Evolutionary conservation across 441 rosid genomes (phyloP).

Genomic region (Raphanus hybrid): DNA sequence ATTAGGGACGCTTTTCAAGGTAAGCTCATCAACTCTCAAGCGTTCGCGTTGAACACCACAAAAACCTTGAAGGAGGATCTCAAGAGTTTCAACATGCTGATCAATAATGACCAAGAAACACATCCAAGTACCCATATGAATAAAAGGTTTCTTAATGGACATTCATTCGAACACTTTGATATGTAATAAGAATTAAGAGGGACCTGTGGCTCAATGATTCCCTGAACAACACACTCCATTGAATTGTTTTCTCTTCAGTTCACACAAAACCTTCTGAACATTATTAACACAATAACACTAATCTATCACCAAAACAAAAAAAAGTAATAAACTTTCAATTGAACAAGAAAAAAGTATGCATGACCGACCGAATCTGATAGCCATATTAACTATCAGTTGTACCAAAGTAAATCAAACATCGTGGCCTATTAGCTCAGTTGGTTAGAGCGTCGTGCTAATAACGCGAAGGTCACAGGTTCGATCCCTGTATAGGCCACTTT

Average conservation of each 20-base stretch:
- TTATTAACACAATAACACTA: no score
- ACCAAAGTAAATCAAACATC: no score
- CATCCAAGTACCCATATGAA: background rate
- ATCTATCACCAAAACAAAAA: no score
- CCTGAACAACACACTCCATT: slow-evolving; percentile 82
- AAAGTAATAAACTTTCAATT: no score
- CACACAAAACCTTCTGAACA: no score
- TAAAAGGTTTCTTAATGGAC: no score
- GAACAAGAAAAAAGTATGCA: no score
- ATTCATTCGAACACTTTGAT: no score
- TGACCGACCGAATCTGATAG: no score
- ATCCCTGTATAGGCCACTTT: slow-evolving; percentile 72
- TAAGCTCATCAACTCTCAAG: slow-evolving; percentile 84
- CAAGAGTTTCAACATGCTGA: slow-evolving; percentile 95
- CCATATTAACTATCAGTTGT: no score
- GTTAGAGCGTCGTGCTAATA: slow-evolving; percentile 98
- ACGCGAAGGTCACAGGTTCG: slow-evolving; percentile 91
- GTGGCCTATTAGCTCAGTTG: slow-evolving; percentile 56
- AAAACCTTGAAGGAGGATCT: slow-evolving; percentile 96
- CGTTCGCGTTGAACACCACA: slow-evolving; percentile 91
- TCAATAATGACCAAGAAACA: background rate
- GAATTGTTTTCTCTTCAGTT: no score
- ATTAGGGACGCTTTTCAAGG: slow-evolving; percentile 76
- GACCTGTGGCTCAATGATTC: slow-evolving; percentile 91
- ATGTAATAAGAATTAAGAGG: background rate